Percentiles rank a stretch among this genome's conserved stretches.
Conservation (phyloP, 2,329 filamentous ascomycete genomes). For the Trichoderma oligosporum region DNA sequence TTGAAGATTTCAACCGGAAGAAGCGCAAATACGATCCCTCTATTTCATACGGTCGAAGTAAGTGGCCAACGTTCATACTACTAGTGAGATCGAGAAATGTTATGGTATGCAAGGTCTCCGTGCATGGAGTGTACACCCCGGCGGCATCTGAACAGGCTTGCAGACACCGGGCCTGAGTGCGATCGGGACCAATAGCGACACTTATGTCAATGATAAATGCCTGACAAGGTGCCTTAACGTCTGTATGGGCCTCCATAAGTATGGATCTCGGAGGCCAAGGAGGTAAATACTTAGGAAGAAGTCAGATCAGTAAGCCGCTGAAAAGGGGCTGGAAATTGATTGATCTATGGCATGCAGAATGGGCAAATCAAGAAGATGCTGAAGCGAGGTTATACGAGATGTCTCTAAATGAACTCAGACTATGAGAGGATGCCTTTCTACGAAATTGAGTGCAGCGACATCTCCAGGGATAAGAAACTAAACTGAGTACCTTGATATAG, state of each 20-base stretch:
- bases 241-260: conserved; percentile 40
- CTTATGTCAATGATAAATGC: conserved; percentile 17
- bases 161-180: conserved; percentile 1
- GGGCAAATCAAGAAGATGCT: conserved; percentile 13
- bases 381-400: conserved; percentile 15
- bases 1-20: conserved; percentile 25
- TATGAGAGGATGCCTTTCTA: neutral
- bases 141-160: conserved; percentile 34
- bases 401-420: neutral
- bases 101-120: conserved; percentile 45
- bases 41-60: conserved; percentile 45
- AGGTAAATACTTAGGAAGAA: conserved; percentile 40
- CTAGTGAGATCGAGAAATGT: conserved; percentile 48
- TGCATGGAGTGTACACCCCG: conserved; percentile 45
- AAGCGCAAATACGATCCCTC: conserved; percentile 29
- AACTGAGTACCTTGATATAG: too few species aligned
- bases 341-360: conserved; percentile 18
- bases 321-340: conserved; percentile 14
- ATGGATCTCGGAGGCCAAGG: conserved; percentile 43
- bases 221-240: conserved; percentile 46
- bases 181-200: conserved; percentile 1
- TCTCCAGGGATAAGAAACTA: too few species aligned
- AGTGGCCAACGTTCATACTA: conserved; percentile 50
- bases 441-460: too few species aligned
- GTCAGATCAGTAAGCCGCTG: conserved; percentile 11